Conservation (phyloP, 257 asterid genomes). For the Buddleja alternifolia region DNA sequence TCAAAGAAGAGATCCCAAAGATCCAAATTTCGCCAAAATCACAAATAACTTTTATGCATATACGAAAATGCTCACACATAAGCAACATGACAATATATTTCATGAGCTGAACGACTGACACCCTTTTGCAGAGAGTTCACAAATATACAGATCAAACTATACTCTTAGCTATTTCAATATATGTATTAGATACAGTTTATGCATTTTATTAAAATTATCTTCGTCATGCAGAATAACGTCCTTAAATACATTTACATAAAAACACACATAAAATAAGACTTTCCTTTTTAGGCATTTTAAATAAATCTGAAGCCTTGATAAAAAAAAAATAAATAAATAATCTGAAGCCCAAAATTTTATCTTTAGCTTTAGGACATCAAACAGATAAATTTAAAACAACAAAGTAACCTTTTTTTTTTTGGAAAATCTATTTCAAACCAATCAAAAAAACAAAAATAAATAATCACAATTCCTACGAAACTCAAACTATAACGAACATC, state of each 20-base stretch:
- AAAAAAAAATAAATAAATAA: background rate
- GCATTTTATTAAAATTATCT: background rate
- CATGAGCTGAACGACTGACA: background rate
- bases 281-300: no score
- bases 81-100: no score
- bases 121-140: background rate
- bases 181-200: background rate
- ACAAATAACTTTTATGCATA: background rate
- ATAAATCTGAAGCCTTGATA: no score
- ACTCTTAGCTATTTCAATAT: no score
- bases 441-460: no score
- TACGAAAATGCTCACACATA: no score
- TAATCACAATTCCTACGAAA: no score
- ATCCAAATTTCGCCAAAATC: constrained; percentile 4
- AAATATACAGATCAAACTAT: background rate
- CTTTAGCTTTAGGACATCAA: background rate
- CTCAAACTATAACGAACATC: background rate
- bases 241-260: background rate
- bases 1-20: constrained; percentile 5
- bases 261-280: background rate
- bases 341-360: background rate
- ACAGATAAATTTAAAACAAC: background rate
- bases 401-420: background rate
- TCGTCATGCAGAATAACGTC: background rate
- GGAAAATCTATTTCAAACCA: background rate